A percentile compares a stretch with the other conserved stretches of the same genome.
phyloP scores from a whole-genome alignment of 345 rosid species.

The Eucalyptus rudis region DNA sequence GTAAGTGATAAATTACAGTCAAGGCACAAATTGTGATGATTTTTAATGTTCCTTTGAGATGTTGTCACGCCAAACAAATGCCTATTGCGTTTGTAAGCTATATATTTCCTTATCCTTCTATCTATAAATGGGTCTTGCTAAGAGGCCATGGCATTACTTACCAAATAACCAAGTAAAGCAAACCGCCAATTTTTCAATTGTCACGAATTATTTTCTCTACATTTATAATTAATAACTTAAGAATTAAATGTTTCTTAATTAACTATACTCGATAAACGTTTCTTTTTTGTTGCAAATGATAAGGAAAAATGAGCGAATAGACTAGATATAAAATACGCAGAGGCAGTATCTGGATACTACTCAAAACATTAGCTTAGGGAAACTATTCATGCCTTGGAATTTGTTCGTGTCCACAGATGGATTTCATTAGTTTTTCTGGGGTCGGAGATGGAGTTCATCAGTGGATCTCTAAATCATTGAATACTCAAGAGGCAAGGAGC shows the following conservation, averaged over 20 bases:
- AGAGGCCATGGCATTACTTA: neutral
- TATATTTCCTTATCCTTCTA: neutral
- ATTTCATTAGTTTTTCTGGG: neutral
- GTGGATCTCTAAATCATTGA: neutral
- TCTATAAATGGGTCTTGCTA: neutral
- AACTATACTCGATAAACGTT: neutral
- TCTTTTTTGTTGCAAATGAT: accelerated
- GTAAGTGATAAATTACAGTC: accelerated
- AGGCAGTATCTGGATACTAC: neutral
- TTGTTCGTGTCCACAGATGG: neutral
- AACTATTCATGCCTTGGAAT: neutral
- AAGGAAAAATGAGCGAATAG: neutral
- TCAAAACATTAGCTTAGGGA: neutral
- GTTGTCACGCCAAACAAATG: neutral
- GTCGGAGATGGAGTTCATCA: neutral
- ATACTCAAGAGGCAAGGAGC: neutral
- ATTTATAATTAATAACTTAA: neutral
- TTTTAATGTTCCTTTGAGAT: neutral
- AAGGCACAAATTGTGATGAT: no score
- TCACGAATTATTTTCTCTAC: neutral
- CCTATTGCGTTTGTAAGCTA: neutral
- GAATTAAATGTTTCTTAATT: neutral
- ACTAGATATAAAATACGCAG: neutral
- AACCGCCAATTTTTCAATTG: neutral
- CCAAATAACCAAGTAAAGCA: neutral